Percentiles rank a stretch among this genome's conserved stretches.
Conservation (phyloP, 495 filamentous ascomycete genomes). For the Lasiosphaeria miniovina region DNA sequence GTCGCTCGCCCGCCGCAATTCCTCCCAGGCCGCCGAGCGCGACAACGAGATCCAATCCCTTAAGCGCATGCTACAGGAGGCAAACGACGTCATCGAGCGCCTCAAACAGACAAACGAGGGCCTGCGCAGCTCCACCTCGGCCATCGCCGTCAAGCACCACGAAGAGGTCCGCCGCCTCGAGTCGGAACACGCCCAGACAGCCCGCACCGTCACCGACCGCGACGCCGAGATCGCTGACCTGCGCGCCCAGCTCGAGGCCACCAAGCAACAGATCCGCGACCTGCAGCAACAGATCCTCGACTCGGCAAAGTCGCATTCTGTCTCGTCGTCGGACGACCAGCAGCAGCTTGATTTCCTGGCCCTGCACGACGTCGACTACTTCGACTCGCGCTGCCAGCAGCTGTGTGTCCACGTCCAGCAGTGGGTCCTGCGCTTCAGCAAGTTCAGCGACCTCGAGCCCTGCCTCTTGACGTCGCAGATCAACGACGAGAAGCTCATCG, state of each 20-base stretch:
- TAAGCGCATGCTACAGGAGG: slow-evolving; percentile 67
- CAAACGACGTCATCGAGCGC: slow-evolving; percentile 75
- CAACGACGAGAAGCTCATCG: slow-evolving; percentile 82
- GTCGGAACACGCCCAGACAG: slow-evolving; percentile 48
- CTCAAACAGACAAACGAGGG: slow-evolving; percentile 77
- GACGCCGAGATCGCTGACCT: slow-evolving; percentile 76
- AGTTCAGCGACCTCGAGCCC: slow-evolving; percentile 83
- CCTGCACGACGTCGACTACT: slow-evolving; percentile 86
- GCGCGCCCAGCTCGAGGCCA: slow-evolving; percentile 70
- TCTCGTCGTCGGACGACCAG: slow-evolving; percentile 48
- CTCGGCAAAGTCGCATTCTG: slow-evolving; percentile 8
- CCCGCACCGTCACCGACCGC: slow-evolving; percentile 68
- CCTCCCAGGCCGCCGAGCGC: slow-evolving; percentile 55
- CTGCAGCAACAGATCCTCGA: slow-evolving; percentile 78
- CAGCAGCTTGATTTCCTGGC: slow-evolving; percentile 64
- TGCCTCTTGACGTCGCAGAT: slow-evolving; percentile 79
- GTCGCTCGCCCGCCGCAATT: slow-evolving; percentile 37
- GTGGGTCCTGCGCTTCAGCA: slow-evolving; percentile 95
- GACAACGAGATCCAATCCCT: slow-evolving; percentile 81
- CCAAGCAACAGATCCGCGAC: slow-evolving; percentile 72
- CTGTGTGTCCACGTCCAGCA: slow-evolving; percentile 91
- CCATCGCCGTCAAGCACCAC: slow-evolving; percentile 69
- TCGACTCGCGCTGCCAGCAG: slow-evolving; percentile 88
- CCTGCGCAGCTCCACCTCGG: slow-evolving; percentile 67
- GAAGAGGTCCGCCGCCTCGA: slow-evolving; percentile 60